These are phyloP conservation scores for Aurantiochytrium sp. DNA, from an alignment of 108 stramenopile species.

Conservation along the genomic window DNA sequence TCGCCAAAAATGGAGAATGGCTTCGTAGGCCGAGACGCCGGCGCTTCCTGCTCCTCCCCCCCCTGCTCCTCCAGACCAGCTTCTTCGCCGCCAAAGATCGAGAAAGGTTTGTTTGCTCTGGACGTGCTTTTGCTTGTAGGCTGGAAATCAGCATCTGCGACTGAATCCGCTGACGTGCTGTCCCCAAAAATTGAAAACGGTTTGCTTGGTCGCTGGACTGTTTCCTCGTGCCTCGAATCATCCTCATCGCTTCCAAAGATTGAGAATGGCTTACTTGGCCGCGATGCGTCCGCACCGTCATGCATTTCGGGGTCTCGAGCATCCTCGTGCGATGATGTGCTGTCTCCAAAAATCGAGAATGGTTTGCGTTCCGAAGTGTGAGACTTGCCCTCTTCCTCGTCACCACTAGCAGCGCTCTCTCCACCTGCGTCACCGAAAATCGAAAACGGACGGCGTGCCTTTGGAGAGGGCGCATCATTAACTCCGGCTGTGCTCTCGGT, in stretches of 20 bases:
- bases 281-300: no score
- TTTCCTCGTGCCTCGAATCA: neutral
- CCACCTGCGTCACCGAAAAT: neutral
- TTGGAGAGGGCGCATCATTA: no score
- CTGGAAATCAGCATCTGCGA: neutral
- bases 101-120: no score
- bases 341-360: neutral
- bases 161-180: neutral
- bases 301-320: no score
- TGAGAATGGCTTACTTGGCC: neutral
- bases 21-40: neutral
- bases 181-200: neutral
- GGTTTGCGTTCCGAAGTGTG: neutral
- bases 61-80: neutral
- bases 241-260: neutral
- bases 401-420: no score
- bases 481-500: neutral
- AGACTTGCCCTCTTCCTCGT: no score
- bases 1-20: conserved; percentile 8
- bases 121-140: no score
- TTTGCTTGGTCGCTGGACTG: neutral
- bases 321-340: no score
- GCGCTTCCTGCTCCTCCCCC: no score
- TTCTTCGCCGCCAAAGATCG: no score
- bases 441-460: neutral